These are phyloP conservation scores for Pestalotiopsis sp. DNA, from an alignment of 2,329 filamentous ascomycete genomes.

Conservation along the genomic window DNA sequence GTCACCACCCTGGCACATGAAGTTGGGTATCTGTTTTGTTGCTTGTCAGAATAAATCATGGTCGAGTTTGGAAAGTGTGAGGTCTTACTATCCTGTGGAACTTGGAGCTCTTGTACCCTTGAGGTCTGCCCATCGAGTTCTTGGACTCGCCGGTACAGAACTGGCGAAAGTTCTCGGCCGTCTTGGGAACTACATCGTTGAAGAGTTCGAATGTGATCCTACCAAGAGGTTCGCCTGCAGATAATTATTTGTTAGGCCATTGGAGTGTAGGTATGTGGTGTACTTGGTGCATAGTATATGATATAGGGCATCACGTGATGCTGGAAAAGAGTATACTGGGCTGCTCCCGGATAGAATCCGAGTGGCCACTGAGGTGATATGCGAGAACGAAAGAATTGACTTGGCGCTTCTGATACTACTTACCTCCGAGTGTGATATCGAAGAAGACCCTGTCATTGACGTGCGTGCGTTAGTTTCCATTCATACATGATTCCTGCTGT, in stretches of 20 bases:
- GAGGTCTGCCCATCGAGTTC: slow-evolving; percentile 73
- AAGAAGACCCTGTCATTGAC: slow-evolving; percentile 64
- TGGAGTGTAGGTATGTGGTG: background rate
- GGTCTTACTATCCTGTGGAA: slow-evolving; percentile 83
- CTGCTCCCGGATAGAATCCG: background rate
- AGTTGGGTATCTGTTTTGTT: slow-evolving; percentile 77
- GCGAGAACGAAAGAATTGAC: background rate
- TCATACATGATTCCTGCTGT: background rate
- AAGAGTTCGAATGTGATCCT: slow-evolving; percentile 92
- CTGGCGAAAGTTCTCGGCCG: slow-evolving; percentile 95
- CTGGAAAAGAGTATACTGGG: background rate
- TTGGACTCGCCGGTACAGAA: slow-evolving; percentile 95
- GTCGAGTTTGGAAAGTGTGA: background rate
- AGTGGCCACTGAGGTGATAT: background rate
- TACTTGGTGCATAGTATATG: background rate
- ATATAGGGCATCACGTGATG: slow-evolving; percentile 5
- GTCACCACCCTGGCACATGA: slow-evolving; percentile 98
- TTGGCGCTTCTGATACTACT: slow-evolving; percentile 29
- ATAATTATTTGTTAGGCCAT: background rate
- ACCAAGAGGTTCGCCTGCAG: slow-evolving; percentile 78
- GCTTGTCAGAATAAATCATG: background rate
- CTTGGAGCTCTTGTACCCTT: slow-evolving; percentile 93
- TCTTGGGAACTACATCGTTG: slow-evolving; percentile 80
- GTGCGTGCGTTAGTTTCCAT: background rate
- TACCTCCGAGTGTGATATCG: slow-evolving; percentile 79